phyloP scores from a whole-genome alignment of 1,284 basidiomycete genomes.

The Microbotryum silenes-acaulis region DNA sequence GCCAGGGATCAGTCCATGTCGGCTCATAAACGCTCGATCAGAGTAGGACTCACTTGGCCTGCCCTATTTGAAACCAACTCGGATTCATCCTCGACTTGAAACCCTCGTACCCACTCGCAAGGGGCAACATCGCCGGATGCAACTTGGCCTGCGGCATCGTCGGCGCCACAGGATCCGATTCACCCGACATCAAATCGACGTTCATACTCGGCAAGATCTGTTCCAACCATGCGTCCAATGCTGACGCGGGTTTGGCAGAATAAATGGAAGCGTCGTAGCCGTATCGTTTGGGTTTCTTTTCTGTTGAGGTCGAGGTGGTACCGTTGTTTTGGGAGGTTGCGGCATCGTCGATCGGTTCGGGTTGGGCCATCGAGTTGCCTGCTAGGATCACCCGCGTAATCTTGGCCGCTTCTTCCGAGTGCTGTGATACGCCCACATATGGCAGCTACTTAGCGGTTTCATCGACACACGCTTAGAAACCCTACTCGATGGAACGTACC shows the following conservation, averaged over 20 bases:
- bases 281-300: constrained; percentile 46
- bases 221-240: constrained; percentile 60
- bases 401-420: constrained; percentile 57
- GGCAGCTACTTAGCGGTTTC: background rate
- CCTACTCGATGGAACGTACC: constrained; percentile 39
- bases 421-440: constrained; percentile 39
- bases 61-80: constrained; percentile 60
- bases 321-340: background rate
- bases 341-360: constrained; percentile 46
- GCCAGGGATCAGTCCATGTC: background rate
- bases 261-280: constrained; percentile 57
- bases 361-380: constrained; percentile 68
- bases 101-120: constrained; percentile 53
- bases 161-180: constrained; percentile 73
- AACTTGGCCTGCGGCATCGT: constrained; percentile 91
- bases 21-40: background rate
- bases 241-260: constrained; percentile 63
- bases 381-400: constrained; percentile 77
- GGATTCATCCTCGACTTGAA: constrained; percentile 85
- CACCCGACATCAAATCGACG: constrained; percentile 76
- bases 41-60: constrained; percentile 40
- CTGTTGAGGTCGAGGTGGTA: background rate
- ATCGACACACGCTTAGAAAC: no score
- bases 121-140: constrained; percentile 82
- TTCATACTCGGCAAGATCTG: constrained; percentile 66